These are phyloP conservation scores for Capsella bursapastoris DNA, from an alignment of 345 rosid species.

Conservation along the genomic window DNA sequence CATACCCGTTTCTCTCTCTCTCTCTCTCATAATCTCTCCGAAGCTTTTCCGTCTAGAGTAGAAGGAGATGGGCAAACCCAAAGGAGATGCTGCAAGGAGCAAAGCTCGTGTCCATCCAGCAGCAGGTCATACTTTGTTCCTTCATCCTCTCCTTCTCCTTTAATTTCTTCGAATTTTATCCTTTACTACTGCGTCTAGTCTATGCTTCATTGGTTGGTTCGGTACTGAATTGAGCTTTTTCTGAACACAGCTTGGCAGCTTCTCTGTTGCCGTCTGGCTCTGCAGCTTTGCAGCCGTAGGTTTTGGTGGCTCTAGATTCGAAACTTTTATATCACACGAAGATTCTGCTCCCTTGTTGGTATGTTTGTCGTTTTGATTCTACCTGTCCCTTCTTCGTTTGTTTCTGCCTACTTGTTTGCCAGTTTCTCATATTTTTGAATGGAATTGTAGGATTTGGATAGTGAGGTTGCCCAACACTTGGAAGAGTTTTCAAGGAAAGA, in stretches of 20 bases:
- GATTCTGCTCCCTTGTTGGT: constrained; percentile 58
- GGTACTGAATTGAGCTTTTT: not conserved
- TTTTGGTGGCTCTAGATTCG: constrained; percentile 87
- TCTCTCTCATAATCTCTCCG: not conserved
- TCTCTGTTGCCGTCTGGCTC: constrained; percentile 71
- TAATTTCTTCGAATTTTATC: not conserved
- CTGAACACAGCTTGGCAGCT: constrained; percentile 74
- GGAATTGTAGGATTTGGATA: constrained; percentile 67
- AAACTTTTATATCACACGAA: constrained; percentile 55
- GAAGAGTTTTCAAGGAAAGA: constrained; percentile 86
- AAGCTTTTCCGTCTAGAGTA: not conserved
- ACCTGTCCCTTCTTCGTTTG: not conserved
- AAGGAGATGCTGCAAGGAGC: constrained; percentile 78
- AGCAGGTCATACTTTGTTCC: constrained; percentile 60
- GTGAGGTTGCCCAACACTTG: constrained; percentile 82
- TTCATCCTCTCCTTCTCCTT: constrained; percentile 1
- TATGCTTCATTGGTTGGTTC: too few species aligned
- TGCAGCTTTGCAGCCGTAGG: constrained; percentile 60
- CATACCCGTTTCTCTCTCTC: constrained; percentile 10
- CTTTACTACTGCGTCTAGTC: not conserved
- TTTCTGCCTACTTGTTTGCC: not conserved
- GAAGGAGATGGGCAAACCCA: constrained; percentile 70
- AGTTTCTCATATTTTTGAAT: constrained; percentile 32
- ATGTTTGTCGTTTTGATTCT: constrained; percentile 7
- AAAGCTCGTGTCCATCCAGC: constrained; percentile 90